A percentile compares a stretch with the other conserved stretches of the same genome.
phyloP scores from a whole-genome alignment of 192 early-diverging fungal genomes.

The Cetraspora pellucida region DNA sequence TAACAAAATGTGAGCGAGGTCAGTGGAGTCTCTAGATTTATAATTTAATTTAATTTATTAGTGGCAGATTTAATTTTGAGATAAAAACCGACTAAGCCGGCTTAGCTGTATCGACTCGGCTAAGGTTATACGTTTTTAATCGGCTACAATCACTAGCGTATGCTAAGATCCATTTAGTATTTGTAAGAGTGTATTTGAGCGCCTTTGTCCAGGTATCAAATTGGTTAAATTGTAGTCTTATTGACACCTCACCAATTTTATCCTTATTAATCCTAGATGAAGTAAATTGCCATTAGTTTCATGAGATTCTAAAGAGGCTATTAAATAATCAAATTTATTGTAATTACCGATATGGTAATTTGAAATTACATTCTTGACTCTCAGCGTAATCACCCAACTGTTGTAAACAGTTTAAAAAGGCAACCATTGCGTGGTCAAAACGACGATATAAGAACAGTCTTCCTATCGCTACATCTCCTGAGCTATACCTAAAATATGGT shows the following conservation, averaged over 20 bases:
- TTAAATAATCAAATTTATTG: neutral
- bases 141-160: no score
- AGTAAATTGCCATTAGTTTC: neutral
- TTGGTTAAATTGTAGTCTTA: slow-evolving; percentile 84
- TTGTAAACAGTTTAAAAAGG: slow-evolving; percentile 86
- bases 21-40: no score
- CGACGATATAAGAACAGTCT: slow-evolving; percentile 79
- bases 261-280: slow-evolving; percentile 79
- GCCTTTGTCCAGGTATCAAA: slow-evolving; percentile 93
- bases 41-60: no score
- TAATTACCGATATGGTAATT: slow-evolving; percentile 77
- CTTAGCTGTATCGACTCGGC: no score
- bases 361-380: slow-evolving; percentile 69
- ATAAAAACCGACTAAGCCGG: no score
- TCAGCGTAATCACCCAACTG: slow-evolving; percentile 85
- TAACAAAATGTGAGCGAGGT: no score
- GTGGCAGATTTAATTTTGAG: no score
- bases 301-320: neutral
- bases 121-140: no score
- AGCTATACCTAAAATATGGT: slow-evolving; percentile 65
- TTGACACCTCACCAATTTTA: slow-evolving; percentile 81
- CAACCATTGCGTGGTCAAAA: slow-evolving; percentile 88
- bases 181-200: slow-evolving; percentile 83
- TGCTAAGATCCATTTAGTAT: slow-evolving; percentile 88
- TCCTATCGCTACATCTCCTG: slow-evolving; percentile 77